A percentile compares a stretch with the other conserved stretches of the same genome.
Conservation (phyloP, 768 basidiomycete genomes). For the Lactifluus subvellereus region DNA sequence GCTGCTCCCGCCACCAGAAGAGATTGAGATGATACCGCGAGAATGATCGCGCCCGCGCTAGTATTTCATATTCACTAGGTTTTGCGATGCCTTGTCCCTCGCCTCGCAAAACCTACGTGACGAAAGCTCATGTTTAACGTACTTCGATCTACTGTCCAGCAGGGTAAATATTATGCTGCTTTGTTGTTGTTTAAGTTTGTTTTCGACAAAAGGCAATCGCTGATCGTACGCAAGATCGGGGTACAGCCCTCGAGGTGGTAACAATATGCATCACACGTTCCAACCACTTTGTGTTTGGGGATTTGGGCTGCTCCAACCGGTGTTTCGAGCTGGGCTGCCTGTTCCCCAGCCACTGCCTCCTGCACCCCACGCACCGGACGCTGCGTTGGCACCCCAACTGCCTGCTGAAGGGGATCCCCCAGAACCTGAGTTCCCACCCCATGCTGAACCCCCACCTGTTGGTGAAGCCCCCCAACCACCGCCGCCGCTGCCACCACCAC, state of each 20-base stretch:
- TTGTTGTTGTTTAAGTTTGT: not conserved
- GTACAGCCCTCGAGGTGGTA: conserved; percentile 2
- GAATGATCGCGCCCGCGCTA: conserved; percentile 3
- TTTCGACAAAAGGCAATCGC: not conserved
- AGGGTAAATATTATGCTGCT: not conserved
- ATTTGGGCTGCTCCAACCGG: conserved; percentile 31
- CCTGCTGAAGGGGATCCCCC: conserved; percentile 26
- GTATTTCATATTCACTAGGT: not conserved
- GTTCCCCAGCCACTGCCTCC: conserved; percentile 30
- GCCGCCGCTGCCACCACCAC: not conserved
- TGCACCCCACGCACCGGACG: conserved; percentile 34
- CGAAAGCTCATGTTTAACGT: conserved; percentile 8
- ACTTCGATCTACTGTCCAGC: conserved; percentile 9
- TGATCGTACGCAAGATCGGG: conserved; percentile 4
- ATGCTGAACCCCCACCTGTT: conserved; percentile 11
- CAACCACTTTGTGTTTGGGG: conserved; percentile 29
- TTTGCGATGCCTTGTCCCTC: not conserved
- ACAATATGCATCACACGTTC: conserved; percentile 29
- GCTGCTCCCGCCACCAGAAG: conserved; percentile 23
- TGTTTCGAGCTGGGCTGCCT: conserved; percentile 27
- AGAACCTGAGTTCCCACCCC: conserved; percentile 19
- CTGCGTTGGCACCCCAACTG: conserved; percentile 31
- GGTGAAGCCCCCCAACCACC: conserved; percentile 17
- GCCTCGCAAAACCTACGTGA: not conserved
- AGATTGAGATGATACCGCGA: conserved; percentile 28